Evolutionary conservation across 2,329 filamentous ascomycete species (phyloP).

Genomic region (Penicillium sp.): DNA sequence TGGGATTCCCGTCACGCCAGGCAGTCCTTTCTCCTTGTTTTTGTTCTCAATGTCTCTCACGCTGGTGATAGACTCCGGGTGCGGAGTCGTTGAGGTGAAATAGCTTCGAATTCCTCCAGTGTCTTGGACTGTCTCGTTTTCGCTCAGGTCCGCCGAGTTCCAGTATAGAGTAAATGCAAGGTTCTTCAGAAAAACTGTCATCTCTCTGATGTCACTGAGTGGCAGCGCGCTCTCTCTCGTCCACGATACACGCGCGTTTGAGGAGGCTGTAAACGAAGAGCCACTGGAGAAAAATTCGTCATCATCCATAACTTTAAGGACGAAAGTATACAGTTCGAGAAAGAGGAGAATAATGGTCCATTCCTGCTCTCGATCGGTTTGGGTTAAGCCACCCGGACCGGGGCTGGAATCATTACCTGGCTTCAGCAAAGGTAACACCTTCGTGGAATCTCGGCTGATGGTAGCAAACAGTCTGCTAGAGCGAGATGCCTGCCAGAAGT

Average conservation of each 20-base stretch:
- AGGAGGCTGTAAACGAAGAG: constrained; percentile 48
- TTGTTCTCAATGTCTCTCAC: constrained; percentile 43
- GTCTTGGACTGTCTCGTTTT: constrained; percentile 44
- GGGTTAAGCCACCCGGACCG: constrained; percentile 26
- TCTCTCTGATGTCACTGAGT: constrained; percentile 70
- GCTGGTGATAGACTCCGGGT: constrained; percentile 29
- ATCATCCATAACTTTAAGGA: constrained; percentile 91
- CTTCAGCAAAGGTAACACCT: constrained; percentile 63
- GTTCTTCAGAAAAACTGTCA: constrained; percentile 88
- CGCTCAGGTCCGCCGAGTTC: constrained; percentile 70
- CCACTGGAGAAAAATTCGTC: constrained; percentile 84
- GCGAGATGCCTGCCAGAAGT: constrained; percentile 77
- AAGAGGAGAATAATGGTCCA: constrained; percentile 92
- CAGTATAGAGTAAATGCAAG: constrained; percentile 89
- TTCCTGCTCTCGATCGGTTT: constrained; percentile 63
- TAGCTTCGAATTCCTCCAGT: constrained; percentile 53
- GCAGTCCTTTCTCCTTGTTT: constrained; percentile 55
- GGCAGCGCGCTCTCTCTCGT: constrained; percentile 69
- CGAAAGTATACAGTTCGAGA: constrained; percentile 90
- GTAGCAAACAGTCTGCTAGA: constrained; percentile 62
- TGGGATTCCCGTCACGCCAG: constrained; percentile 72
- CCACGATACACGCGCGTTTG: constrained; percentile 60
- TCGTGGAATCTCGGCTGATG: constrained; percentile 62
- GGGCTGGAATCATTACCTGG: constrained; percentile 49
- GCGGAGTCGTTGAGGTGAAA: constrained; percentile 41